phyloP scores from a whole-genome alignment of 768 basidiomycete genomes.

The Tylopilus plumbeoviolaceoides region DNA sequence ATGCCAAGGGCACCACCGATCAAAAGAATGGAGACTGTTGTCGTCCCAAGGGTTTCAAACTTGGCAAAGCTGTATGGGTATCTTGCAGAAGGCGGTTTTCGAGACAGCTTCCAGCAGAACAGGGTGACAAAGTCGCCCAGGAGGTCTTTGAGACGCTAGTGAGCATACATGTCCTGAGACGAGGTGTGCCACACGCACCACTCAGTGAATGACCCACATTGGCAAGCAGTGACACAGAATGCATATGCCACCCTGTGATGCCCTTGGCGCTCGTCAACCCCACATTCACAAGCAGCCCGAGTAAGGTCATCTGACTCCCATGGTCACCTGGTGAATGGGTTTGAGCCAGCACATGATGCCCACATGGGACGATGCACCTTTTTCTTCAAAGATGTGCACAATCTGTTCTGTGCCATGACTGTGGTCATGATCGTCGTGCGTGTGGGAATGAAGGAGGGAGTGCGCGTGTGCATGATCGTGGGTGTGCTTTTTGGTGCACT shows the following conservation, averaged over 20 bases:
- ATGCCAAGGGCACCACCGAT: conserved; percentile 81
- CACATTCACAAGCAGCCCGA: conserved; percentile 82
- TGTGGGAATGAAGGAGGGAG: conserved; percentile 65
- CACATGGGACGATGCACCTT: conserved; percentile 41
- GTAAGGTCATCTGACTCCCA: conserved; percentile 78
- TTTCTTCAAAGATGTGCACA: conserved; percentile 61
- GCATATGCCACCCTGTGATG: conserved; percentile 82
- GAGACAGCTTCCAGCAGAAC: conserved; percentile 81
- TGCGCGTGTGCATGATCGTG: conserved; percentile 52
- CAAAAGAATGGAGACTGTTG: conserved; percentile 81
- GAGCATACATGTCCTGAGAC: conserved; percentile 6
- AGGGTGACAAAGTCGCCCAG: conserved; percentile 90
- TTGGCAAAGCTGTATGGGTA: conserved; percentile 93
- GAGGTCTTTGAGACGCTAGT: conserved; percentile 48
- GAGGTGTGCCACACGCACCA: conserved; percentile 49
- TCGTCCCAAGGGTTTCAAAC: conserved; percentile 94
- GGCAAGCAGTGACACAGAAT: conserved; percentile 86
- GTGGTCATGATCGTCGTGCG: conserved; percentile 59
- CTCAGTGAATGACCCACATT: conserved; percentile 91
- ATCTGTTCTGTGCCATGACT: conserved; percentile 70
- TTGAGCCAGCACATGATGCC: not conserved
- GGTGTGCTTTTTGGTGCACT: conserved; percentile 24
- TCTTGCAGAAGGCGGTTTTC: conserved; percentile 68
- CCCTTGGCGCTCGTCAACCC: conserved; percentile 82
- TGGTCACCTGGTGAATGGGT: conserved; percentile 53